A percentile compares a stretch with the other conserved stretches of the same genome.
phyloP scores from a whole-genome alignment of 371 early-diverging fungal genomes.

The Umbelopsis sp. region DNA sequence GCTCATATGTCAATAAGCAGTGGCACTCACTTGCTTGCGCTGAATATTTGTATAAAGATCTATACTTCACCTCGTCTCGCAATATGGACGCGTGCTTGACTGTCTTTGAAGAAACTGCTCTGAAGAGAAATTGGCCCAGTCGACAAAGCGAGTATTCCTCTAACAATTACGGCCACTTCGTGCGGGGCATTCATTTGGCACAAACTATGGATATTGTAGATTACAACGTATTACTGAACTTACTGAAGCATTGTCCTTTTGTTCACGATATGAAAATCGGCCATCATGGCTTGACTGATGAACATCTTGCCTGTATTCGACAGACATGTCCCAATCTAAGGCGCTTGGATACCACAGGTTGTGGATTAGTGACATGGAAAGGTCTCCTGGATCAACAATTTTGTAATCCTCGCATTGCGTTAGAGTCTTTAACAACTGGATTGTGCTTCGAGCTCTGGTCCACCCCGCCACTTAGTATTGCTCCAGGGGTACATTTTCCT shows the following conservation, averaged over 20 bases:
- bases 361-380: background rate
- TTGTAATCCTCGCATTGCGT: background rate
- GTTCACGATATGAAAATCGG: background rate
- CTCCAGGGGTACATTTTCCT: background rate
- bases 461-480: background rate
- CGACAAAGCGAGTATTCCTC: background rate
- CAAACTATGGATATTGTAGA: background rate
- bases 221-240: background rate
- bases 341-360: background rate
- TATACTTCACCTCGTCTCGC: background rate
- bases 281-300: background rate
- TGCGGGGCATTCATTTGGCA: background rate
- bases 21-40: background rate
- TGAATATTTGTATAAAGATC: background rate
- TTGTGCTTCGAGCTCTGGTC: background rate
- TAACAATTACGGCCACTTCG: background rate
- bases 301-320: background rate
- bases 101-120: background rate
- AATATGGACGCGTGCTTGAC: background rate
- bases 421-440: background rate
- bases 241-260: background rate
- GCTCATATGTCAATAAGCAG: background rate
- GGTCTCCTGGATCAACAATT: background rate
- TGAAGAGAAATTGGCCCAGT: background rate
- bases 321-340: background rate